Percentiles rank a stretch among this genome's conserved stretches.
phyloP scores from a whole-genome alignment of 768 basidiomycete species.

The Boletus reticulatus region DNA sequence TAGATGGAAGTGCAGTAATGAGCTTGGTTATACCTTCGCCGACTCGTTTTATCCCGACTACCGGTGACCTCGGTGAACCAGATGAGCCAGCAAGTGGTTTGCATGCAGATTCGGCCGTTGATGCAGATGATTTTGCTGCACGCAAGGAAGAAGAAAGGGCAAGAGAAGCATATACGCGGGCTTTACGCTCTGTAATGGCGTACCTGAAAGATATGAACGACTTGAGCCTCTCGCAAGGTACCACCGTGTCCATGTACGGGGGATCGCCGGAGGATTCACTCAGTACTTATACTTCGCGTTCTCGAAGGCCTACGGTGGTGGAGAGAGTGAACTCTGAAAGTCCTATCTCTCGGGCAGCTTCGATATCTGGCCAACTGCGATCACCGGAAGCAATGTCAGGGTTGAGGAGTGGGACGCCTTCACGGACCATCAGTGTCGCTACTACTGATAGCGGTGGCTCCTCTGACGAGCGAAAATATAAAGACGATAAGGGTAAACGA shows the following conservation, averaged over 20 bases:
- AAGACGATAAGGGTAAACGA: constrained; percentile 86
- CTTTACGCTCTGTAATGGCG: constrained; percentile 89
- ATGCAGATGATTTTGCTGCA: constrained; percentile 39
- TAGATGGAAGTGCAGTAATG: constrained; percentile 64
- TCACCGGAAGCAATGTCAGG: constrained; percentile 62
- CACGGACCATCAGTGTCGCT: constrained; percentile 71
- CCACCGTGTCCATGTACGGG: constrained; percentile 59
- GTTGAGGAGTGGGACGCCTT: constrained; percentile 55
- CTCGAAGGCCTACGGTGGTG: constrained; percentile 67
- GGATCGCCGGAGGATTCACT: constrained; percentile 43
- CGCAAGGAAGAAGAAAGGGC: constrained; percentile 71
- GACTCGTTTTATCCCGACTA: constrained; percentile 54
- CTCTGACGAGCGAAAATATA: constrained; percentile 80
- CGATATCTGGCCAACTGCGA: constrained; percentile 57
- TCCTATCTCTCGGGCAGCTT: constrained; percentile 52
- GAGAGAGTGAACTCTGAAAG: constrained; percentile 45
- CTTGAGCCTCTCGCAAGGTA: constrained; percentile 63
- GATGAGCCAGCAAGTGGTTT: constrained; percentile 26
- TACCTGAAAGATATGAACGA: constrained; percentile 97
- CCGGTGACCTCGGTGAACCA: constrained; percentile 35
- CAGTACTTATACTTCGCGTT: constrained; percentile 35
- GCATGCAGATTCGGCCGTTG: constrained; percentile 48
- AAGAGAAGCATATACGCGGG: constrained; percentile 71
- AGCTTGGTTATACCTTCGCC: constrained; percentile 64
- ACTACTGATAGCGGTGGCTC: constrained; percentile 73